Conservation (phyloP, 805 yeast species). For the Ogataea nitratoaversa region DNA sequence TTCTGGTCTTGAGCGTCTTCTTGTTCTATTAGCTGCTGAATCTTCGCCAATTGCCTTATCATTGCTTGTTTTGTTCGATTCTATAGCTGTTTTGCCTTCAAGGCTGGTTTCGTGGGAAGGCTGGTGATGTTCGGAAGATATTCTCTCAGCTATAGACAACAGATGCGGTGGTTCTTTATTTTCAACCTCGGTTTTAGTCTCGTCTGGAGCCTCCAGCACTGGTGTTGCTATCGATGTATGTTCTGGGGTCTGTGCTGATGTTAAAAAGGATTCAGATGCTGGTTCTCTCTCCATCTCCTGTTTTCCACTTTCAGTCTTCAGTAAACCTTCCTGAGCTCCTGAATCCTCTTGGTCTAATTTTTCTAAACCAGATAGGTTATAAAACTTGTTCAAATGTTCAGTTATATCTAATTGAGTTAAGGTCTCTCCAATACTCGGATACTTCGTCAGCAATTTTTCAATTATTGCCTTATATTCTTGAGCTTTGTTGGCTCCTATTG, state of each 20-base stretch:
- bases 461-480: conserved; percentile 12
- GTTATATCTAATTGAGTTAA: conserved; percentile 14
- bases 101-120: not conserved
- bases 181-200: not conserved
- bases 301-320: conserved; percentile 3
- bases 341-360: conserved; percentile 18
- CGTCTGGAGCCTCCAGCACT: too few relatives aligned
- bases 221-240: too few relatives aligned
- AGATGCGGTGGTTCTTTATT: not conserved
- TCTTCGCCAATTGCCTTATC: not conserved
- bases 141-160: not conserved
- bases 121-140: not conserved
- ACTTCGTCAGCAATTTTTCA: conserved; percentile 17
- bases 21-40: conserved; percentile 1
- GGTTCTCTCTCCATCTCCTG: not conserved
- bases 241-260: too few relatives aligned
- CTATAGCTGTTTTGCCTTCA: not conserved
- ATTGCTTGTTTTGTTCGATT: not conserved
- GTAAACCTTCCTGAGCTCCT: conserved; percentile 6
- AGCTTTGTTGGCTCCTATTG: conserved; percentile 22
- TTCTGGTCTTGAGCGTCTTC: conserved; percentile 1
- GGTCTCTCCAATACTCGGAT: conserved; percentile 10
- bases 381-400: conserved; percentile 19
- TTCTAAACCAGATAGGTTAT: conserved; percentile 26
- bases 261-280: too few relatives aligned